Evolutionary conservation across 441 rosid genomes (phyloP), one percentile per base, ranked within the genome.

Genomic region (Populus trichocarpa): DNA sequence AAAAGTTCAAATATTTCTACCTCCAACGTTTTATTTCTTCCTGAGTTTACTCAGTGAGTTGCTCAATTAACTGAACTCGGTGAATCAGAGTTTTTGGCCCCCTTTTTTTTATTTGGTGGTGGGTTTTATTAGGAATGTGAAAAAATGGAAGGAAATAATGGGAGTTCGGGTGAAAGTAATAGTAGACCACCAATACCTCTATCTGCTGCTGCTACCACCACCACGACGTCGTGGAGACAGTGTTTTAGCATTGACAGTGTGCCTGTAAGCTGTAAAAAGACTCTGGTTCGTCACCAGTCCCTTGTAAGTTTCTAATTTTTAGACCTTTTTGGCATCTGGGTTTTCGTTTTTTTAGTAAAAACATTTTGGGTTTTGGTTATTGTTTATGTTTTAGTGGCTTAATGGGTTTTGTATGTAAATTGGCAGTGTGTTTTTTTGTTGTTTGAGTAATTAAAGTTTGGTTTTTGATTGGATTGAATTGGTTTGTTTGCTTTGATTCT

Each of bases 211-310:
- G 38, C 68, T 2, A 10, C 23, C 6, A 9, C 66, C 22, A 10
- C 26, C 11, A 59, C 66, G 66, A 63, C 66, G 66, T 63, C 79
- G 14, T 77, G 77, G 69, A 25, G 78, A 75, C 84, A 85, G 74
- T 82, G 71, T 69, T 80, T 81, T 20, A 84, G 70, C 73, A 76
- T 73, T 35, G 93, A 73, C 25, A 57, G 70, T 2, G 79, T 40
- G 38, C 79, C 84, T 66, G 79, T 72, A 26, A 89, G 91, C 12
- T 74, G 81, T 81, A 90, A 84, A 82, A 87, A 79, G 83, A 84
- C 96, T 10, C 87, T 91, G n/a, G 86, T 89, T 84, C 93, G 94
- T 16, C 98, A 91, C 83, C 85, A 86, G 40, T 91, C 98, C 70
- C 89, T 94, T 67, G 95, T 90, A 82, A 92, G 93, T 77, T 25